Base-by-base conservation (phyloP, 768 basidiomycete genomes). In the Lentinula detonsa region DNA sequence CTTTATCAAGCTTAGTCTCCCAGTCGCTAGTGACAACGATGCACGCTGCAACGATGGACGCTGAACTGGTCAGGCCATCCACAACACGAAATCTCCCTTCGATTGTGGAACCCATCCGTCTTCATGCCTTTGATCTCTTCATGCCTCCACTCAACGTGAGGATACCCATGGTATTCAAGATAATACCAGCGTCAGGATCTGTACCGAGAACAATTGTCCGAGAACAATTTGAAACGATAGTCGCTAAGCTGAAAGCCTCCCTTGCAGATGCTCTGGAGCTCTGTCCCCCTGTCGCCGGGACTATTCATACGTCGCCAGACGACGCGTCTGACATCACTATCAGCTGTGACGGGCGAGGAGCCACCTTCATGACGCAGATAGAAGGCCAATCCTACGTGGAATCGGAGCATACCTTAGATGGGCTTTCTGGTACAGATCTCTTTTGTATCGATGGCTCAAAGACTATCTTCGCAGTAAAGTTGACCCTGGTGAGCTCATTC, bases 251-350 rank as follows among this genome's bases (percentile, higher is more conserved):
- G 3, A 60, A 52, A 11, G 35, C 35, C 2, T 51, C 59, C 10
- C 59, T 60, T 31, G 50, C 59, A 28, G 49, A 60, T 8, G 50
- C 59, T 13, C 28, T 60, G 16, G 59, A 60, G 39, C 35, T 60
- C 15, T 52, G 39, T 52, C 59, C 59, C 2, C 59, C 49, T 10
- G 50, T 60, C 28, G 59, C 59, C 0, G 59, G 59, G 28, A 42
- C 34, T 10, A 23, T 60, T 52, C 49, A 49, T 42, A 21, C 5
- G 5, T 48, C 48, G 9, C 34, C 37, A 5, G 18, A 5, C 40
- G 57, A 48, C 8, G 28, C 21, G 10, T 18, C 34, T 2, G 39
- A 5, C n/a, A 37, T 51, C 7, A 43, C 23, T 21, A 51, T 60
- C 10, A 0, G 3, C 10, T 51, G 59, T 28, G 50, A 60, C 51